These are phyloP conservation scores for Novymonas esmeraldas DNA, from an alignment of 208 protist genomes.

Conservation along the genomic window DNA sequence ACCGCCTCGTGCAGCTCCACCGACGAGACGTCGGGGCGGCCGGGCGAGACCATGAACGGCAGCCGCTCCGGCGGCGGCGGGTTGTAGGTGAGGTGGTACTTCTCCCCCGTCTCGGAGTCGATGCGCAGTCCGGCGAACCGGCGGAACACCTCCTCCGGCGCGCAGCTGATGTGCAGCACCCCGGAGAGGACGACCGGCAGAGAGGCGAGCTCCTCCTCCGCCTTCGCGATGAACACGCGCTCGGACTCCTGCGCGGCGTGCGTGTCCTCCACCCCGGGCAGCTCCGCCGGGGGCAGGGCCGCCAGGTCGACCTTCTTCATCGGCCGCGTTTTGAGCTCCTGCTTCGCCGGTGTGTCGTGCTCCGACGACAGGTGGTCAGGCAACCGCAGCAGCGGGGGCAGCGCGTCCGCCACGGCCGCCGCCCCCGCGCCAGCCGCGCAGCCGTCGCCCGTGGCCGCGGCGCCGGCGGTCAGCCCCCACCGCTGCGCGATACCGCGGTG, in stretches of 20 bases:
- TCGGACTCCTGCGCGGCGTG: constrained; percentile 41
- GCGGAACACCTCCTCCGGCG: constrained; percentile 66
- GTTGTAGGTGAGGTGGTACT: constrained; percentile 85
- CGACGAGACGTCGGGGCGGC: constrained; percentile 61
- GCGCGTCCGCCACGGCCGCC: neutral
- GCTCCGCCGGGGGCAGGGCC: constrained; percentile 66
- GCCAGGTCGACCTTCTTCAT: constrained; percentile 65
- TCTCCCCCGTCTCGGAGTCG: constrained; percentile 72
- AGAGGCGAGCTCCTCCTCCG: constrained; percentile 38
- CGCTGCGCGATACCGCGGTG: constrained; percentile 7
- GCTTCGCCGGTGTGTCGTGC: constrained; percentile 33
- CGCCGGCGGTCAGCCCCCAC: constrained; percentile 4
- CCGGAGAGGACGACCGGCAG: constrained; percentile 47
- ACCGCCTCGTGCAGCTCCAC: constrained; percentile 74
- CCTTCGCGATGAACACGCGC: constrained; percentile 43
- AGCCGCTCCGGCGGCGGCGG: constrained; percentile 74
- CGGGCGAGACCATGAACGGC: constrained; percentile 65
- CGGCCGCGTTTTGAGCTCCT: constrained; percentile 52
- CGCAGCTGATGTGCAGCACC: constrained; percentile 71
- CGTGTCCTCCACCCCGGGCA: constrained; percentile 67
- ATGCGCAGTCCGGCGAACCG: constrained; percentile 84
- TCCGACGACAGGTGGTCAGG: constrained; percentile 27
- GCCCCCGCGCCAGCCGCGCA: constrained; percentile 6
- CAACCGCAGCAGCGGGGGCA: constrained; percentile 25
- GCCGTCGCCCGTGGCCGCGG: neutral